phyloP scores from a whole-genome alignment of 2,329 filamentous ascomycete species.

The Neopestalotiopsis rosae region DNA sequence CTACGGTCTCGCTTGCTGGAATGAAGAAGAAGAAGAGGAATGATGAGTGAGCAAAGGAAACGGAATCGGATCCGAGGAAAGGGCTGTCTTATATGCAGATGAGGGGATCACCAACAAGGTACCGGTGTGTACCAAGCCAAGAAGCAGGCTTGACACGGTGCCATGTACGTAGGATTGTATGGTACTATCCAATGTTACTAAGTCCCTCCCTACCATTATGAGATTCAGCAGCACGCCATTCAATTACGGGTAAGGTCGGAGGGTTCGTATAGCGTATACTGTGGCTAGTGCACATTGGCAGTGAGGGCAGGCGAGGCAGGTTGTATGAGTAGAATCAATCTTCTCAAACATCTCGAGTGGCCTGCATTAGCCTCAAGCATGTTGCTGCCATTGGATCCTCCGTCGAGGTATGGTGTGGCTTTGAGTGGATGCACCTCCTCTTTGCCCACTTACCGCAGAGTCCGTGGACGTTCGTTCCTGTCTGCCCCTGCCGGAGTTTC shows the following conservation, averaged over 20 bases:
- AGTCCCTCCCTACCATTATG: background rate
- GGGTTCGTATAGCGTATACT: background rate
- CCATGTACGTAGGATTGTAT: background rate
- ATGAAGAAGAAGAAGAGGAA: background rate
- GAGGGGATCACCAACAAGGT: background rate
- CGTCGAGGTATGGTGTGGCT: background rate
- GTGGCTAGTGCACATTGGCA: background rate
- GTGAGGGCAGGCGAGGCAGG: background rate
- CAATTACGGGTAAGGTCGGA: background rate
- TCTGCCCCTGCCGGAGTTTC: background rate
- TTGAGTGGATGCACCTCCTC: no score
- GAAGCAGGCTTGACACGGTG: background rate
- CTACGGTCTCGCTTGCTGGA: background rate
- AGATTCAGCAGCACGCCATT: background rate
- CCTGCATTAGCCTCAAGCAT: background rate
- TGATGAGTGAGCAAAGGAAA: background rate
- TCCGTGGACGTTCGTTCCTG: background rate
- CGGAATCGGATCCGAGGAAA: background rate
- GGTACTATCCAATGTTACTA: background rate
- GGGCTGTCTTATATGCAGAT: conserved; percentile 1
- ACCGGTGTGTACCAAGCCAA: background rate
- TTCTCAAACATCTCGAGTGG: background rate
- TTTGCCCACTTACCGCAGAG: no score
- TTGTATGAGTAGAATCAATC: background rate
- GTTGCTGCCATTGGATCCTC: background rate